Base-by-base conservation (phyloP, 164 flowering plant species). In the Malania oleifera region DNA sequence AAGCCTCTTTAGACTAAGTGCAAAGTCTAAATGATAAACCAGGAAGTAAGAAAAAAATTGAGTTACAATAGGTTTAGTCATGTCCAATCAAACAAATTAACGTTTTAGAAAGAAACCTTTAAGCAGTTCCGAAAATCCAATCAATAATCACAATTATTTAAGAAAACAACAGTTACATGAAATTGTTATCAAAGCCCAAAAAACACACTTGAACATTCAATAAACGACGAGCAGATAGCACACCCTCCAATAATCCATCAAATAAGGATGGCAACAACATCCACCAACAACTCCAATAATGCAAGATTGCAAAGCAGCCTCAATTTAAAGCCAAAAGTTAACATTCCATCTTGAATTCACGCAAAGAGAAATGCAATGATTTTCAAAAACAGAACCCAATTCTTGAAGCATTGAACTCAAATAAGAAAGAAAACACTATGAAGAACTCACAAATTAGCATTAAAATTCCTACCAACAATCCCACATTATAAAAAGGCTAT, bases 401-500 rank as follows among this genome's bases (percentile, higher is more conserved):
- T 4, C 24, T 27, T 20, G 41, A 47, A 15, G 18, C 14, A 14
- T 20, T 12, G 17, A 15, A 23, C 14, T 11, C 18, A 55, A 58
- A 31, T 22, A 24, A 34, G 28, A 35, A 48, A n/a, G n/a, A 28
- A 41, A 11, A 14, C 18, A 20, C 13, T 25, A 35, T n/a, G n/a
- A 45, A 34, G 8, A 53, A 31, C 2, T 44, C 1, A 17, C 5
- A 24, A 44, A 57, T 31, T 31, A 35, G 35, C 6, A 18, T 11
- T 28, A 12, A 44, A 44, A n/a, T 20, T 13, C 7, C 17, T 59
- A 44, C 41, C 17, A 39, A 9, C 15, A 45, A 43, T 51, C 49
- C 54, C n/a, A 23, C 64, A 44, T 25, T 55, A 43, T 47, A 12
- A 20, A 10, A 61, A 43, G 51, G n/a, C 29, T 15, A 57, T 22